Evolutionary conservation across 345 rosid species (phyloP), one percentile per base, ranked within the genome.

Genomic region (Noccaea bulbosa): DNA sequence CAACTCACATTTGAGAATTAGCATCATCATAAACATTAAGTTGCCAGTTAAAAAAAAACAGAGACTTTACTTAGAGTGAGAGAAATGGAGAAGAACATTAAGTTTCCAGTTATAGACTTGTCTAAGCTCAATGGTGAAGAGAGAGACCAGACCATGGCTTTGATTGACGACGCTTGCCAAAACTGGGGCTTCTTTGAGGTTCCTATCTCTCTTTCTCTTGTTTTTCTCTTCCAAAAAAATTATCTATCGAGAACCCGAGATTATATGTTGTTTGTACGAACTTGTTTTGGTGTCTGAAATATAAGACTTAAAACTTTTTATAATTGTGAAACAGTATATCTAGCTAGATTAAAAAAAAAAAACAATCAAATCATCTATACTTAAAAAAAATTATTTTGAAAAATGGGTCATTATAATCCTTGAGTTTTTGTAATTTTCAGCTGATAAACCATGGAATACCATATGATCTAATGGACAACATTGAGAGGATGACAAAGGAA

Each of bases 181-280:
- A 85, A 86, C 11, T 90, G 94, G 90, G 97, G 94, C 7, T 90
- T 88, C 84, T 90, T 90, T 78, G 88, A 90, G 94, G 97, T 90
- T 63, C 53, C 24, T 38, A 20, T 44, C 41, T 53, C 63, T 60
- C 43, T 54, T 34, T 34, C 47, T 6, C n/a, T 69, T 33, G 14
- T 52, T 30, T 12, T 33, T 33, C 14, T 45, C 12, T 5, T 46
- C 16, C 17, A 43, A 55, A 16, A 5, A 11, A 56, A 35, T 17
- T 3, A 57, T 22, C 5, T 22, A 27, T n/a, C 9, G 22, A n/a
- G n/a, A n/a, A n/a, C n/a, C n/a, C n/a, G n/a, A 38, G 27, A 38
- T 52, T 30, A 27, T 2, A 39, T 40, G 20, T 11, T 55, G n/a
- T 32, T 17, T 55, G 44, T 20, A 10, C 3, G 10, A 27, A 14